Base-by-base conservation (phyloP, 345 rosid species). In the Salix viminalis region DNA sequence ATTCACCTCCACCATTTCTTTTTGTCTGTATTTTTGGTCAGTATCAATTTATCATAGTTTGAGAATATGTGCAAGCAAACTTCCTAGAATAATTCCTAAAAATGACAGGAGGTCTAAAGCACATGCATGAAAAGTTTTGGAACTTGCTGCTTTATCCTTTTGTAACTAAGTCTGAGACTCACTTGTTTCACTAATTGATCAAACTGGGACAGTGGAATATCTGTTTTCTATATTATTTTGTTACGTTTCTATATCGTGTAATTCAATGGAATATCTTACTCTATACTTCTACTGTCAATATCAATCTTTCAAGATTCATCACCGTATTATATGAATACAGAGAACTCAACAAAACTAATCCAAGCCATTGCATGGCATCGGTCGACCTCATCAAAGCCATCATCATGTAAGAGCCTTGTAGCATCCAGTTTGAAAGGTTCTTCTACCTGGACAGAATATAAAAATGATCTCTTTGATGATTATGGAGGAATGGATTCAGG, bases 401-500 rank as follows among this genome's bases (percentile, higher is more conserved):
- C 85, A 14, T 85, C 91, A 1, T 88, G 93, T 50, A 91, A 88
- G 75, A 91, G 96, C 78, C 87, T 91, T 23, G 92, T 88, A 65
- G 89, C 90, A 70, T 87, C 90, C 28, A 81, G 87, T 75, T 89
- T 89, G 4, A 88, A 85, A 71, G 70, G 85, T 77, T 84, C 87
- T 42, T 77, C 86, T 2, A 73, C 83, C 0, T 88, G 96, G 93
- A 85, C 87, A 5, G 91, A 88, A 30, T 87, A 65, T 71, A 85
- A 82, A 66, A 91, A 85, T 46, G 91, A 89, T 82, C 84, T 89
- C 54, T 91, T 89, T 58, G 91, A 91, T 69, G 91, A 87, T 15
- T 88, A 61, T 64, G 92, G 89, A 39, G 96, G 93, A 76, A 91
- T 89, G 96, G 86, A 86, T 72, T 84, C 96, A 0, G 96, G 96